Percentiles rank a stretch among this genome's conserved stretches.
These are phyloP conservation scores for Rhazya stricta DNA, from an alignment of 257 asterid genomes.

Conservation along the genomic window DNA sequence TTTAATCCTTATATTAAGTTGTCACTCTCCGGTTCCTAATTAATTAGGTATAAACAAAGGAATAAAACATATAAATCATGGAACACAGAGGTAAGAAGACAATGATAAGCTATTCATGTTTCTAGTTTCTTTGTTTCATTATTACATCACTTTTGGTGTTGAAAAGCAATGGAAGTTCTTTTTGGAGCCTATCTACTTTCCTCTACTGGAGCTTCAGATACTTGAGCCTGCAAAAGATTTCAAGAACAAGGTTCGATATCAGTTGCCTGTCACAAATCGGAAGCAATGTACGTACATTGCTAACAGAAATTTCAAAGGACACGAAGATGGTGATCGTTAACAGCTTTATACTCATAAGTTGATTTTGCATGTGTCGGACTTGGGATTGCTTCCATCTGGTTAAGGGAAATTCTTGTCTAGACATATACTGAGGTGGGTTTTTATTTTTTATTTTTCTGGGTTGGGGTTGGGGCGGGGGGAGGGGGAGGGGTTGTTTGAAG, in stretches of 20 bases:
- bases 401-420: too few relatives aligned
- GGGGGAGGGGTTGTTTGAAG: not conserved
- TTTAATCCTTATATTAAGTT: too few relatives aligned
- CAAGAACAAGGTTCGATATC: not conserved
- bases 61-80: not conserved
- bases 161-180: not conserved
- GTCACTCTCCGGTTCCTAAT: not conserved
- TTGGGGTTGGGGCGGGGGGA: too few relatives aligned
- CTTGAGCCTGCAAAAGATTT: conserved; percentile 30
- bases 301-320: not conserved
- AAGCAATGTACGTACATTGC: not conserved
- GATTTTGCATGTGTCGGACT: not conserved
- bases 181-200: not conserved
- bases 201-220: conserved; percentile 36
- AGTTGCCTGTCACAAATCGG: not conserved
- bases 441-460: too few relatives aligned
- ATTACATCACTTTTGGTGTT: not conserved
- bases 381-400: not conserved
- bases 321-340: not conserved
- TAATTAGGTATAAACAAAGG: not conserved
- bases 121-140: not conserved
- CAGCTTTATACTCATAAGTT: not conserved
- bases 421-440: too few relatives aligned
- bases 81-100: not conserved
- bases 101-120: not conserved